Base-by-base conservation (phyloP, 805 yeast genomes). In the Priceomyces carsonii region DNA sequence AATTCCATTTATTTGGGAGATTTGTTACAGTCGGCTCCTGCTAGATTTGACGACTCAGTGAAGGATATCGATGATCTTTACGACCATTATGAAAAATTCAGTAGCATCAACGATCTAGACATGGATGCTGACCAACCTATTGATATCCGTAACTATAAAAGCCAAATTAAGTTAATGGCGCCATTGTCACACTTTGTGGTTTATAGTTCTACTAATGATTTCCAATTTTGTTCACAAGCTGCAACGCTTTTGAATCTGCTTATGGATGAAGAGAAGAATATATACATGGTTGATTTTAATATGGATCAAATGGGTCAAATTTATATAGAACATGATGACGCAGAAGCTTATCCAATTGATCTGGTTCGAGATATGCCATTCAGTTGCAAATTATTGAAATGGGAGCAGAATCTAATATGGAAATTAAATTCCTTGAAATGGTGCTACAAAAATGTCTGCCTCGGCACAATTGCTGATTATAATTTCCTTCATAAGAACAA, bases 401-500 rank as follows among this genome's bases (percentile, higher is more conserved):
- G 56, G 49, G 71, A 65, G 42, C 70, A 65, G 35, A 56, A 60
- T 26, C 45, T 63, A 21, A 50, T 62, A 21, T 60, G 66, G 65
- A 55, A 45, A 36, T 43, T 54, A 28, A 59, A 63, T 38, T 52
- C 58, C 15, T 45, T 52, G 52, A 54, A 49, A 33, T 50, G 59
- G 57, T 36, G 55, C 6, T 50, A 55, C 24, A 38, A 42, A 18
- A 48, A 49, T 26, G 39, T 62, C 17, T 61, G 60, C 35, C 35
- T 63, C 21, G 69, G 70, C 7, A 63, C 56, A 29, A 43, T 56
- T 10, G 45, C 50, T 25, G 65, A 61, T 37, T 61, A 53, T 40
- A 53, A 56, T 34, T 50, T 44, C 18, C 25, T 58, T 23, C 26
- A 15, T 26, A 32, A 12, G 33, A 33, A 19, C 28, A 40, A 14